Percentiles rank a stretch among this genome's conserved stretches.
Conservation (phyloP, 176 grass and related monocot genomes). For the Lolium perenne region DNA sequence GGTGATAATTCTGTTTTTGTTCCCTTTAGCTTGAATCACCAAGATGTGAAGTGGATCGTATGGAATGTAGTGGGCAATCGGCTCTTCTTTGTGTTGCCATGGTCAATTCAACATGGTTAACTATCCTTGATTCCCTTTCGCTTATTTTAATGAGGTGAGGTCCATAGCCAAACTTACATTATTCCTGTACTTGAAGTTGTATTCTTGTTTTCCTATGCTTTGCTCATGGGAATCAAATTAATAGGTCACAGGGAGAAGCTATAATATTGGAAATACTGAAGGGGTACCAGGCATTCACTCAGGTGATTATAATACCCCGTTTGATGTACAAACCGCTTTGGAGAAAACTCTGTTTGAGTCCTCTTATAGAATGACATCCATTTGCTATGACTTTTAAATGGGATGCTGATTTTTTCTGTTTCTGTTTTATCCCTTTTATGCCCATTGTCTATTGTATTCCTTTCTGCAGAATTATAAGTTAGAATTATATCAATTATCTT, state of each 20-base stretch:
- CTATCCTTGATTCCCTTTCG: slow-evolving; percentile 96
- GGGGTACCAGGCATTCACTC: slow-evolving; percentile 98
- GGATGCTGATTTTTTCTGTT: slow-evolving; percentile 30
- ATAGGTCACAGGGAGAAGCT: slow-evolving; percentile 96
- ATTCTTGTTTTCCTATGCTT: slow-evolving; percentile 28
- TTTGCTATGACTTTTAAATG: slow-evolving; percentile 26
- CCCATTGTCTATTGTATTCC: not conserved
- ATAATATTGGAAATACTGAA: slow-evolving; percentile 99
- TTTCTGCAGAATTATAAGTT: slow-evolving; percentile 11
- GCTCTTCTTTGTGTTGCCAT: slow-evolving; percentile 78
- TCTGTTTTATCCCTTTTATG: slow-evolving; percentile 22
- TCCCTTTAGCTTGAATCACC: slow-evolving; percentile 85
- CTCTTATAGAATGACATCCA: slow-evolving; percentile 19
- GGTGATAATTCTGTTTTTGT: slow-evolving; percentile 44
- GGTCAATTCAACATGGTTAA: slow-evolving; percentile 96
- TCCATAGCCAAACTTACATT: slow-evolving; percentile 40
- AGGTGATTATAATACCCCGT: slow-evolving; percentile 55
- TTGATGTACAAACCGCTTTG: slow-evolving; percentile 27
- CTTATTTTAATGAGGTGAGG: slow-evolving; percentile 86
- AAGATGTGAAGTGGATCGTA: slow-evolving; percentile 71
- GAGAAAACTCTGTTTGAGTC: slow-evolving; percentile 36
- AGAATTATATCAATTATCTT: slow-evolving; percentile 8
- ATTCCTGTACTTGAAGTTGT: slow-evolving; percentile 32
- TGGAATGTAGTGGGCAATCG: slow-evolving; percentile 74
- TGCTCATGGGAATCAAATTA: slow-evolving; percentile 52